Evolutionary conservation across 2,329 filamentous ascomycete genomes (phyloP), one percentile per base, ranked within the genome.

Genomic region (Orbilia brochopaga): DNA sequence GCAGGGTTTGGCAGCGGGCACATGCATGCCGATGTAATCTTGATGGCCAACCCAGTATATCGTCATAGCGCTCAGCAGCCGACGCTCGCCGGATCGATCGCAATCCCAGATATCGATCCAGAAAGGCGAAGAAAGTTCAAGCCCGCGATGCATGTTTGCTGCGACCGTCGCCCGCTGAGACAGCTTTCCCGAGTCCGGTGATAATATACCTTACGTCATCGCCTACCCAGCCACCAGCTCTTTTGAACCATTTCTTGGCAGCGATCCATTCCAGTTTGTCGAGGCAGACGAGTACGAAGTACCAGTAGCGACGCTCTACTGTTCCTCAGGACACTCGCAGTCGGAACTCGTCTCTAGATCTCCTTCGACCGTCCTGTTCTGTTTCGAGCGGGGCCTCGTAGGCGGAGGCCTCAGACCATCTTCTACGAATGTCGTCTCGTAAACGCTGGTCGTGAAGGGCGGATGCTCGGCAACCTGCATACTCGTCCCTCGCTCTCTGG

Each of bases 31-130:
- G 46, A 51, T 21, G 46, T 51, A 51, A 51, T 42, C 37, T 5
- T 42, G 37, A 10, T 4, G 19, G 23, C 10, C 15, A 51, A 51
- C 17, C 54, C 50, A 37, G 48, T 13, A 69, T 69, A 69, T 62
- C 64, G 64, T 69, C 64, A 69, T 69, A 62, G 51, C 23, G 32
- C 32, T 37, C 7, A 37, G 32, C 40, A 58, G 50, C 15, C 40
- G 44, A 37, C 27, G 17, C 24, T 42, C 7, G 54, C n/a, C 11
- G 30, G 32, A 30, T 17, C 30, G 23, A 57, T 23, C 40, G 19
- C 17, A 57, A 4, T 7, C 19, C 11, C 55, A 27, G 24, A 53
- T 54, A 54, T 13, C 23, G 15, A 51, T 51, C 46, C 2, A 2
- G n/a, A n/a, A 15, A 21, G 5, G 15, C 46, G 19, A 21, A 32